Evolutionary conservation across 257 asterid genomes (phyloP).

Genomic region (Solanum clarkiae): DNA sequence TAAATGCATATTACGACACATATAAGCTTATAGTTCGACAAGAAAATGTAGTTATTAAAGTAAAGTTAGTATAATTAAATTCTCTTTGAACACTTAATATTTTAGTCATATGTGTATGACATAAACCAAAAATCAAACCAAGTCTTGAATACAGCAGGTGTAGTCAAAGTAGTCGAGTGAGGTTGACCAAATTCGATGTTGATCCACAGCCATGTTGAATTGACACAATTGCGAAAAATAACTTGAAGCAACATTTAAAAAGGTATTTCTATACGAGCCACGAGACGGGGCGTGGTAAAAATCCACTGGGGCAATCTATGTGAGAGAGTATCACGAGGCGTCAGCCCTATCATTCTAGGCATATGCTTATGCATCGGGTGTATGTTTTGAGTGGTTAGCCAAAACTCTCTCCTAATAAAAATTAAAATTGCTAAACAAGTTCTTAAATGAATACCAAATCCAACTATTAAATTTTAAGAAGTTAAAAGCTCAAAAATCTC

Average conservation of each 20-base stretch:
- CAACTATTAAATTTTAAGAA: too few species aligned
- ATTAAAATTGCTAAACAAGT: too few species aligned
- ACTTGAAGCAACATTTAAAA: background rate
- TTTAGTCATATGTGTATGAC: background rate
- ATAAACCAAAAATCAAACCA: background rate
- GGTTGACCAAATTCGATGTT: background rate
- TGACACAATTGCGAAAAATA: background rate
- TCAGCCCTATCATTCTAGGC: too few species aligned
- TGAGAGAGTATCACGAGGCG: too few species aligned
- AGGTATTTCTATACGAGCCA: too few species aligned
- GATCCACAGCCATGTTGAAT: background rate
- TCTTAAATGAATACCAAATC: too few species aligned
- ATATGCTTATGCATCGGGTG: too few species aligned
- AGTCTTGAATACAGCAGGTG: background rate
- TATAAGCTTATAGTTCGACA: background rate
- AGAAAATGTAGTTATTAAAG: background rate
- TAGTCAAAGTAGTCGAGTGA: background rate
- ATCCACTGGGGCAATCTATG: too few species aligned
- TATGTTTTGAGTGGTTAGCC: too few species aligned
- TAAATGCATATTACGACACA: background rate
- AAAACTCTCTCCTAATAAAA: too few species aligned
- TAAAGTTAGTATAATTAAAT: background rate
- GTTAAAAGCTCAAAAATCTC: too few species aligned
- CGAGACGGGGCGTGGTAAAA: too few species aligned
- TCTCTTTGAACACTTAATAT: background rate